phyloP scores from a whole-genome alignment of 257 asterid species.

The Catharanthus roseus region DNA sequence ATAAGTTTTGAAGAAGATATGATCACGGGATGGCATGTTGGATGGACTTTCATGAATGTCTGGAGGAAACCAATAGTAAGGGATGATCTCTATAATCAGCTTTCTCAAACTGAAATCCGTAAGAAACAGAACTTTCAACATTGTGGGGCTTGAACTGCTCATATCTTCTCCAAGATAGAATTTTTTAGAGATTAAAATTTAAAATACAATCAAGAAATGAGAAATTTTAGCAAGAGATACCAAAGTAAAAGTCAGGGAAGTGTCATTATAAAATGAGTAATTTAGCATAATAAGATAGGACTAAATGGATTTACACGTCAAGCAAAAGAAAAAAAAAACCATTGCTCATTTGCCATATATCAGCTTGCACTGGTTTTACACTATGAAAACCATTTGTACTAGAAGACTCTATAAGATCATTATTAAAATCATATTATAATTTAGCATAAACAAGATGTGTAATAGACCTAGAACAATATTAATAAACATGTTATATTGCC shows the following conservation, averaged over 20 bases:
- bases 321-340: no score
- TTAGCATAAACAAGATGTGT: background rate
- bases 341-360: no score
- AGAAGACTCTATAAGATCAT: background rate
- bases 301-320: background rate
- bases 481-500: background rate
- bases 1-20: no score
- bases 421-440: background rate
- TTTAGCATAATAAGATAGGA: no score
- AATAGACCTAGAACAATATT: background rate
- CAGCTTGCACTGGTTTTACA: background rate
- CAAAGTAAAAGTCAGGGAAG: background rate
- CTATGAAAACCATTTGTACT: background rate
- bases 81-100: background rate
- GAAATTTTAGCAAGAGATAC: background rate
- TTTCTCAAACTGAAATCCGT: conserved; percentile 13
- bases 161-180: conserved; percentile 11
- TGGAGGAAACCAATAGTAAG: conserved; percentile 60
- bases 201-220: background rate
- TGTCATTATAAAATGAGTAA: background rate
- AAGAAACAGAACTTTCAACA: background rate
- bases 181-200: conserved; percentile 2
- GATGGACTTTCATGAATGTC: conserved; percentile 50
- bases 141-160: background rate
- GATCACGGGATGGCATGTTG: conserved; percentile 56